A percentile compares a stretch with the other conserved stretches of the same genome.
Conservation (phyloP, 164 flowering plant species). For the Protea cynaroides region DNA sequence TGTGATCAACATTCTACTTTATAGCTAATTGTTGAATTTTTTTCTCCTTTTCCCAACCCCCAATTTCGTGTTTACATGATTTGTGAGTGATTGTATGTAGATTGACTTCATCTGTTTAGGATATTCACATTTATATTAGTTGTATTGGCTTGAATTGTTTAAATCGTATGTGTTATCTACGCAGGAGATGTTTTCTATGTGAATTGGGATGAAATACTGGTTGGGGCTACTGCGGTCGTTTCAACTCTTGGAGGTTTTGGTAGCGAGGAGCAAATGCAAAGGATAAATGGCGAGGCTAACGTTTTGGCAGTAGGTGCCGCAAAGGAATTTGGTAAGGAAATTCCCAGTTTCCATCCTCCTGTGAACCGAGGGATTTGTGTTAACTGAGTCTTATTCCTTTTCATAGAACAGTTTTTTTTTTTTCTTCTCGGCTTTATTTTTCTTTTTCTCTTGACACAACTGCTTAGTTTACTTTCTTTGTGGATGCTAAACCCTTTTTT, state of each 20-base stretch:
- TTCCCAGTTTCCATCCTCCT: neutral
- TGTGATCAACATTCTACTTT: too few species aligned
- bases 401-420: too few species aligned
- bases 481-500: neutral
- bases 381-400: too few species aligned
- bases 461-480: too few species aligned
- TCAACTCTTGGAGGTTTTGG: conserved; percentile 99
- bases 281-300: conserved; percentile 94
- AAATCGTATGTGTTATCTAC: conserved; percentile 6
- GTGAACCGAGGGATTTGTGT: neutral
- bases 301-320: conserved; percentile 82
- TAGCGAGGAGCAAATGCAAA: conserved; percentile 89
- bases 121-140: conserved; percentile 3
- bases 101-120: neutral
- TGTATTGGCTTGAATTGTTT: neutral
- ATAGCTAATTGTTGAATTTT: neutral
- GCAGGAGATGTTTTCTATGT: conserved; percentile 93
- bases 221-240: conserved; percentile 92
- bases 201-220: conserved; percentile 91
- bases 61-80: neutral
- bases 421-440: too few species aligned
- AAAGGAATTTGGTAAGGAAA: conserved; percentile 69
- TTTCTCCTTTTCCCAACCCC: neutral
- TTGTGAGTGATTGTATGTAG: neutral
- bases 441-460: too few species aligned